Evolutionary conservation across 441 rosid genomes (phyloP).

Genomic region (Raphanus hybrid): DNA sequence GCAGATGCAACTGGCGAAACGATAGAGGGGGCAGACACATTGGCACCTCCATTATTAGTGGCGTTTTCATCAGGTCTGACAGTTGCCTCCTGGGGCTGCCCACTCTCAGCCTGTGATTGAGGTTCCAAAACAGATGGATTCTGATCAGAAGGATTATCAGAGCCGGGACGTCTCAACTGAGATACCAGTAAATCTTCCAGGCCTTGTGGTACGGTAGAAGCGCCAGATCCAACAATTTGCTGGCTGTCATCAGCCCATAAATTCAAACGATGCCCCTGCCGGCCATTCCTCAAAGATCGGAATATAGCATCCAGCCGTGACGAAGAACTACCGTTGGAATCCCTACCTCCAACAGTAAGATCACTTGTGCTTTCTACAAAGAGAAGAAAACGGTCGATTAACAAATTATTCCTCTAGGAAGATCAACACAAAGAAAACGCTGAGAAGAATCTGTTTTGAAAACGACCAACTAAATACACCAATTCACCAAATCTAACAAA

Average conservation of each 20-base stretch:
- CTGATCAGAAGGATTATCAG: slow-evolving; percentile 69
- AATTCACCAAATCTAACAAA: too few relatives aligned
- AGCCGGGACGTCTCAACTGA: slow-evolving; percentile 77
- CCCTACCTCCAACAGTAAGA: slow-evolving; percentile 61
- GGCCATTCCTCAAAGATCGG: slow-evolving; percentile 92
- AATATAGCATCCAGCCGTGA: slow-evolving; percentile 82
- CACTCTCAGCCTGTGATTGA: slow-evolving; percentile 55
- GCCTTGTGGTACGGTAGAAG: slow-evolving; percentile 79
- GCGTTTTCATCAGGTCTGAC: slow-evolving; percentile 59
- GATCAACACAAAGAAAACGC: not conserved
- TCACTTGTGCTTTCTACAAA: slow-evolving; percentile 62
- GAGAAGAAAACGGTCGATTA: slow-evolving; percentile 19
- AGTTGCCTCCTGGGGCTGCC: slow-evolving; percentile 57
- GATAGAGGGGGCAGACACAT: slow-evolving; percentile 51
- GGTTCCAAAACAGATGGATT: slow-evolving; percentile 55
- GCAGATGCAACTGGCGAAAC: slow-evolving; percentile 54
- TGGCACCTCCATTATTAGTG: slow-evolving; percentile 54
- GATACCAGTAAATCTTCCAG: slow-evolving; percentile 96
- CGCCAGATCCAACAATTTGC: slow-evolving; percentile 77
- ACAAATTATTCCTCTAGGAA: slow-evolving; percentile 17
- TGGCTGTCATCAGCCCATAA: slow-evolving; percentile 95
- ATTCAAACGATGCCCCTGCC: slow-evolving; percentile 90
- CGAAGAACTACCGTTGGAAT: slow-evolving; percentile 53
- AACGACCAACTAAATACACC: not conserved
- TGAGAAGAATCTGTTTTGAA: not conserved